These are phyloP conservation scores for Mycena amicta DNA, from an alignment of 768 basidiomycete species.

Conservation along the genomic window DNA sequence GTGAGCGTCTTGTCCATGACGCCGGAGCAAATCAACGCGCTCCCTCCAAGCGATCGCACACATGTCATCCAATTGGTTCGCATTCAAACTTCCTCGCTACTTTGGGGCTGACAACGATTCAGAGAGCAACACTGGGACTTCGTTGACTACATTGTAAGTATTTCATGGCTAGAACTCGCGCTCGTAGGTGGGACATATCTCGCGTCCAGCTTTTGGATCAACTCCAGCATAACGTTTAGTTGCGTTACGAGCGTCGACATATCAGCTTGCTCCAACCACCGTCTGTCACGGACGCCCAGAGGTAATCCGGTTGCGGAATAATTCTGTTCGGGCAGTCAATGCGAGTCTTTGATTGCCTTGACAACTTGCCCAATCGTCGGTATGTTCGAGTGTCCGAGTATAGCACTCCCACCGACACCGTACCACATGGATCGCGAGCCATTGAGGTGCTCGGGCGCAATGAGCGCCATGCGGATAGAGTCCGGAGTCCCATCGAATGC, in stretches of 20 bases:
- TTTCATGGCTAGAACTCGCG: background rate
- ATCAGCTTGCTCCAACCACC: constrained; percentile 34
- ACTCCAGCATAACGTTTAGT: constrained; percentile 30
- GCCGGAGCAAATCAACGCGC: constrained; percentile 75
- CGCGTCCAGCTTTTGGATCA: constrained; percentile 28
- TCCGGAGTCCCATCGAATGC: constrained; percentile 30
- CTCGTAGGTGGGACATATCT: constrained; percentile 7
- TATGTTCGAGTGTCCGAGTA: constrained; percentile 27
- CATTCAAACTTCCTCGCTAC: constrained; percentile 15
- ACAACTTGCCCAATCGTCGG: constrained; percentile 32
- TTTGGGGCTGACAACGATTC: background rate
- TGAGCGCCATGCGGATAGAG: constrained; percentile 33
- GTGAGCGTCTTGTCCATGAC: constrained; percentile 82
- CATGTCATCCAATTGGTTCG: constrained; percentile 84
- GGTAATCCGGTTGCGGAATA: constrained; percentile 35
- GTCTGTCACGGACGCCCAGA: constrained; percentile 32
- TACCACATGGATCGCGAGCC: constrained; percentile 29
- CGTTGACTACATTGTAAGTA: background rate
- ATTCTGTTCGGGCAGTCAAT: constrained; percentile 20
- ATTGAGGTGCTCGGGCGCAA: constrained; percentile 28
- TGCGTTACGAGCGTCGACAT: constrained; percentile 26
- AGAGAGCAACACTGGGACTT: background rate
- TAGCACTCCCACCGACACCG: constrained; percentile 32
- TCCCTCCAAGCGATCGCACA: constrained; percentile 73
- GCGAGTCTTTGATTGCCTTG: background rate